Base-by-base conservation (phyloP, 179 eudicot genomes). In the Silene noctiflora region DNA sequence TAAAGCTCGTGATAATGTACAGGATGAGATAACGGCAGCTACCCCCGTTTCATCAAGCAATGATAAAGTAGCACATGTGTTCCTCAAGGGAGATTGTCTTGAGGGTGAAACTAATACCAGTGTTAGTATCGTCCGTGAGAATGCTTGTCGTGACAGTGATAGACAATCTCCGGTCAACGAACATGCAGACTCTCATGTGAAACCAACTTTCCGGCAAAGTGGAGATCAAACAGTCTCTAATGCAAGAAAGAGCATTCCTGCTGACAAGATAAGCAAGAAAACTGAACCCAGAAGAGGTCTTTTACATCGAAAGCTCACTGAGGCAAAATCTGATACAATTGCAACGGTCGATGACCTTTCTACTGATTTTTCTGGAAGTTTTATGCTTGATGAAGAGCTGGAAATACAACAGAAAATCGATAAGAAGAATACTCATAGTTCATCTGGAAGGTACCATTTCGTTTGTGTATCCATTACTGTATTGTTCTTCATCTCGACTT, bases 371-470 rank as follows among this genome's bases (percentile, higher is more conserved):
- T 79, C 85, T 51, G 83, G 81, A 77, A 85, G 95, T 72, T 94
- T 93, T 77, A 83, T 91, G 96, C 90, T 92, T 80, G 98, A 94
- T 79, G 98, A 94, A 88, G 98, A 92, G 88, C 85, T 93, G 19
- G 96, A 94, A 79, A 71, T 86, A 76, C 96, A 91, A 79, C 90
- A 68, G 60, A 88, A 81, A 76, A 72, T 78, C 67, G 70, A 67
- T 4, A 80, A 73, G 72, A 81, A 79, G 75, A 84, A 86, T 67
- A 77, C 71, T 22, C 79, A 75, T 78, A 82, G 78, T 75, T 78
- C 84, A 27, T 74, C n/a, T 35, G 84, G 80, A 83, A 94, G 97
- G 97, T 92, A 86, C 25, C 60, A 44, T 65, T 67, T 48, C 16
- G 27, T 60, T 11, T 65, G 39, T 63, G 4, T 65, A 16, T 3